Percentiles rank a stretch among this genome's conserved stretches.
phyloP scores from a whole-genome alignment of 768 basidiomycete genomes.

The Galerina sulciceps region DNA sequence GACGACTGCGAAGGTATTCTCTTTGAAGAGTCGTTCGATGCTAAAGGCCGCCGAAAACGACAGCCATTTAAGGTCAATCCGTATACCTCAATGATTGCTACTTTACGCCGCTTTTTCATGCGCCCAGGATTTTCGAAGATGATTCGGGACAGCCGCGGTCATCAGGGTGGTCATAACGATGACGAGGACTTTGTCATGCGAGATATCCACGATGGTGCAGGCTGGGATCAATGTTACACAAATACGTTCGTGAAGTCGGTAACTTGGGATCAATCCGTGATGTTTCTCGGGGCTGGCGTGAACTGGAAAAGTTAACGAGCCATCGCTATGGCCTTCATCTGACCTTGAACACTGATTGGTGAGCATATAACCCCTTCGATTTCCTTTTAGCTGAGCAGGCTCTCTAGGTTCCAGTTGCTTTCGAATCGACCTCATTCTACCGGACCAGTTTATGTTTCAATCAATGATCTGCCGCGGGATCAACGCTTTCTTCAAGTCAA shows the following conservation, averaged over 20 bases:
- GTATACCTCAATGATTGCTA: slow-evolving; percentile 24
- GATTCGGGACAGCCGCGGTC: slow-evolving; percentile 11
- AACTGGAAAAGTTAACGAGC: slow-evolving; percentile 2
- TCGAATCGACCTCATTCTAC: no score
- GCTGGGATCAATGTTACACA: slow-evolving; percentile 18
- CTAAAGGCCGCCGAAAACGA: slow-evolving; percentile 10
- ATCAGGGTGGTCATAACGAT: slow-evolving; percentile 11
- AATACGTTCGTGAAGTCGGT: slow-evolving; percentile 17
- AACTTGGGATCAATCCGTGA: slow-evolving; percentile 12
- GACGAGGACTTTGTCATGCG: slow-evolving; percentile 27
- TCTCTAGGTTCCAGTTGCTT: no score
- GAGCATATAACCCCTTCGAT: background rate
- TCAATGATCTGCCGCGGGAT: no score
- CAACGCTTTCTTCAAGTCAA: no score
- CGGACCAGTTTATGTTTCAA: no score
- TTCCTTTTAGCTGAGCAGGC: no score
- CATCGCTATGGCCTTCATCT: slow-evolving; percentile 27
- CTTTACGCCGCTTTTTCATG: slow-evolving; percentile 21
- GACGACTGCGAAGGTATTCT: slow-evolving; percentile 16
- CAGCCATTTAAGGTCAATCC: slow-evolving; percentile 15
- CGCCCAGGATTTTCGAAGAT: slow-evolving; percentile 14
- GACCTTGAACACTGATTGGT: slow-evolving; percentile 30
- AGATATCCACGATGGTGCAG: slow-evolving; percentile 24
- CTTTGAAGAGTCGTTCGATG: slow-evolving; percentile 5
- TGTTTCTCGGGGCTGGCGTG: slow-evolving; percentile 1